phyloP scores from a whole-genome alignment of 176 grass and related monocot species.

The Triticum monococcum region DNA sequence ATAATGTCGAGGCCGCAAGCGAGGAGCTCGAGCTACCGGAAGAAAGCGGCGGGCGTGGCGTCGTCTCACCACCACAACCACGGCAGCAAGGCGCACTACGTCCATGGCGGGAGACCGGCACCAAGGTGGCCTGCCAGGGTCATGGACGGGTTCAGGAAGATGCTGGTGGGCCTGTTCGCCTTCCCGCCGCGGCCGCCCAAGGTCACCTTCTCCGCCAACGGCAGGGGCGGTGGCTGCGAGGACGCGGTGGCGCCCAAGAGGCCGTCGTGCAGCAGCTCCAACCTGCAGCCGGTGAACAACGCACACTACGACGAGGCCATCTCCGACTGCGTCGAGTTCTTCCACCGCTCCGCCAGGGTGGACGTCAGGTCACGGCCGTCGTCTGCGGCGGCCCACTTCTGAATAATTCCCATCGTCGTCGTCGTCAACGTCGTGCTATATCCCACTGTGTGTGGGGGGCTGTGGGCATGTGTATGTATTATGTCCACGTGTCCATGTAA shows the following conservation, averaged over 20 bases:
- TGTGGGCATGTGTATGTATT: background rate
- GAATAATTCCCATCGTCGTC: background rate
- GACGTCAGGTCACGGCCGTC: constrained; percentile 44
- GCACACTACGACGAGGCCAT: constrained; percentile 91
- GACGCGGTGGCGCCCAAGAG: constrained; percentile 20
- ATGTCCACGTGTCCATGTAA: background rate
- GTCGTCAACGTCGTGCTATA: background rate
- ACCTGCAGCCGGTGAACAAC: constrained; percentile 71
- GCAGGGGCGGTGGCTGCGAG: background rate
- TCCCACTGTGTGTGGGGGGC: background rate
- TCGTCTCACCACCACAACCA: constrained; percentile 12
- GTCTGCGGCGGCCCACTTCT: background rate
- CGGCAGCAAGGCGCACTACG: constrained; percentile 5
- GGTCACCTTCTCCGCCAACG: constrained; percentile 40
- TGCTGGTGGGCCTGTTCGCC: constrained; percentile 68
- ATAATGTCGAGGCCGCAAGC: constrained; percentile 66
- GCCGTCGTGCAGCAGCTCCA: constrained; percentile 58
- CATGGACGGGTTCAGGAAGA: constrained; percentile 67
- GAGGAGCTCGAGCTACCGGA: constrained; percentile 58
- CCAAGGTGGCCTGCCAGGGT: constrained; percentile 59
- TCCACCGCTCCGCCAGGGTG: constrained; percentile 60
- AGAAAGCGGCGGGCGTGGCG: constrained; percentile 23
- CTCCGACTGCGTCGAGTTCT: constrained; percentile 89
- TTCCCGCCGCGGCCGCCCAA: constrained; percentile 55
- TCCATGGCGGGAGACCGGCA: background rate